Percentiles rank a stretch among this genome's conserved stretches.
phyloP scores from a whole-genome alignment of 805 yeast genomes.

The Metschnikowia reukaufii region DNA sequence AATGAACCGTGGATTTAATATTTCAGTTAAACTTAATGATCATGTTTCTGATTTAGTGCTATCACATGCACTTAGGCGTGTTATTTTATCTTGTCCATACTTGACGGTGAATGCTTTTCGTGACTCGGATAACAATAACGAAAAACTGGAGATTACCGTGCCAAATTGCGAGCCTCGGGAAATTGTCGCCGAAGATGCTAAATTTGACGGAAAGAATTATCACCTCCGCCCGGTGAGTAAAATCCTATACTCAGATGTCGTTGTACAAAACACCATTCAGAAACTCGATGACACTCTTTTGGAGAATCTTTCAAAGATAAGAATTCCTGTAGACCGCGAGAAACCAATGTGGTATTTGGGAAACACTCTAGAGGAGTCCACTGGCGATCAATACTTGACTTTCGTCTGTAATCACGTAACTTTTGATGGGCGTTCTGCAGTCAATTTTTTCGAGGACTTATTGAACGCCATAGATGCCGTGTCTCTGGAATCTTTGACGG shows the following conservation, averaged over 20 bases:
- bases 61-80: conserved; percentile 14
- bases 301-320: conserved; percentile 2
- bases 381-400: conserved; percentile 10
- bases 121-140: neutral
- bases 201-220: conserved; percentile 11
- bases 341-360: conserved; percentile 12
- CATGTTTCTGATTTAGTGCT: conserved; percentile 9
- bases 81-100: conserved; percentile 10
- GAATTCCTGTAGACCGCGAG: conserved; percentile 11
- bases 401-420: conserved; percentile 16
- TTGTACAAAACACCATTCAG: conserved; percentile 1
- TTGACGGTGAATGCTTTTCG: conserved; percentile 15
- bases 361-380: neutral
- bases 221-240: conserved; percentile 5
- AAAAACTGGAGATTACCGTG: neutral
- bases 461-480: conserved; percentile 1
- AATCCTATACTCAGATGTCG: conserved; percentile 13
- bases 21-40: conserved; percentile 8
- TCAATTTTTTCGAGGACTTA: conserved; percentile 14
- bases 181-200: conserved; percentile 4
- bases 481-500: neutral
- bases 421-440: conserved; percentile 18
- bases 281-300: conserved; percentile 6
- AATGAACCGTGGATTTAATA: conserved; percentile 14
- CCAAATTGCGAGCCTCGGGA: neutral